Evolutionary conservation across 495 filamentous ascomycete genomes (phyloP).

Genomic region (Hypoxylon cercidicola): DNA sequence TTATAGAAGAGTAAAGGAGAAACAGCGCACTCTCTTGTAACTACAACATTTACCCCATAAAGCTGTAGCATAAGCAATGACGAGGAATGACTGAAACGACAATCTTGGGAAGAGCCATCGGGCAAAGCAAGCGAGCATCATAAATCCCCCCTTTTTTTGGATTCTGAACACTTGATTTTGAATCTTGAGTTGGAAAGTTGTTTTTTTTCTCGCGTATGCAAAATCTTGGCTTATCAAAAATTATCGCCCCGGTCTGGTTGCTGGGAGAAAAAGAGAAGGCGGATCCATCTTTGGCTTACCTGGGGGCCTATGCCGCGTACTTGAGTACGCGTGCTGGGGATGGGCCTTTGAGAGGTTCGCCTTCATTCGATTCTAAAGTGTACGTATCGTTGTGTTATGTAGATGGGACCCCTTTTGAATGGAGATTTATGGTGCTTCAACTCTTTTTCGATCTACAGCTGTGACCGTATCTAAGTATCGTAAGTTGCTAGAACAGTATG

Average conservation of each 20-base stretch:
- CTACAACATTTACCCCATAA: conserved; percentile 12
- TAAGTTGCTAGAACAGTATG: too few species aligned
- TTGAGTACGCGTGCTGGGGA: not conserved
- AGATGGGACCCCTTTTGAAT: conserved; percentile 27
- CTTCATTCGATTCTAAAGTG: conserved; percentile 35
- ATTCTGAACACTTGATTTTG: conserved; percentile 7
- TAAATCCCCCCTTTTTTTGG: conserved; percentile 9
- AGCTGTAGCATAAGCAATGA: conserved; percentile 31
- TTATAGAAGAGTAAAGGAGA: not conserved
- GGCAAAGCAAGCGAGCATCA: conserved; percentile 12
- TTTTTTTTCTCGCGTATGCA: not conserved
- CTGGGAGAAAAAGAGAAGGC: conserved; percentile 15
- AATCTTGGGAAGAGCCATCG: conserved; percentile 3
- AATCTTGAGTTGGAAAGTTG: conserved; percentile 1
- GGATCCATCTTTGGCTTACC: not conserved
- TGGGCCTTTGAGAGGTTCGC: not conserved
- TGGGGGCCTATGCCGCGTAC: not conserved
- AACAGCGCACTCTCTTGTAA: conserved; percentile 14
- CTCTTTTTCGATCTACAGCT: not conserved
- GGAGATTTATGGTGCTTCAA: conserved; percentile 27
- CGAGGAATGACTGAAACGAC: conserved; percentile 37
- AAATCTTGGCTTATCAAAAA: not conserved
- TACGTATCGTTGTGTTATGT: conserved; percentile 33
- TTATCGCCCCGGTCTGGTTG: conserved; percentile 29
- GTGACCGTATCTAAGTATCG: too few species aligned